A percentile compares a stretch with the other conserved stretches of the same genome.
phyloP scores from a whole-genome alignment of 2,329 filamentous ascomycete genomes.

The Zymoseptoria crescenta region DNA sequence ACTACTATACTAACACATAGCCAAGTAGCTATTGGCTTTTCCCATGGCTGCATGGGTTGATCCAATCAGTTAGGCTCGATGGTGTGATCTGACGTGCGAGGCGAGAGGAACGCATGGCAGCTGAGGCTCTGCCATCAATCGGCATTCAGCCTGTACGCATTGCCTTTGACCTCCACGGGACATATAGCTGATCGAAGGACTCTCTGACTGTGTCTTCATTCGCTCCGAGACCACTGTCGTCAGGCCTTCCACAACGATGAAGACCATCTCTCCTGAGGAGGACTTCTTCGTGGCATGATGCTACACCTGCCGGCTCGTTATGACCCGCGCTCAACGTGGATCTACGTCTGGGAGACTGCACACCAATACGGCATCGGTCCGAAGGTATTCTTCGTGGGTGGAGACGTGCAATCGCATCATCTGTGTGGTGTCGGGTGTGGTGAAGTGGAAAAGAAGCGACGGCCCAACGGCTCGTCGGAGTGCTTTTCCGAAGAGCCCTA shows the following conservation, averaged over 20 bases:
- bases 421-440: background rate
- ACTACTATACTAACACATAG: too few species aligned
- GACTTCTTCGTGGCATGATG: too few species aligned
- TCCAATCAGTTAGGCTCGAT: background rate
- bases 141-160: background rate
- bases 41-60: background rate
- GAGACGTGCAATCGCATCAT: background rate
- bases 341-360: background rate
- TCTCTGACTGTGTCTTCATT: background rate
- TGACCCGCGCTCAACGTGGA: background rate
- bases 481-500: background rate
- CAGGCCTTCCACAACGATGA: background rate
- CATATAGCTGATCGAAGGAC: background rate
- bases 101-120: background rate
- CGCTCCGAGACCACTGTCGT: background rate
- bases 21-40: conserved; percentile 3
- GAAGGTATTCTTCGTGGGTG: background rate
- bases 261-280: background rate
- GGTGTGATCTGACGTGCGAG: conserved; percentile 4
- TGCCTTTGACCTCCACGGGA: background rate
- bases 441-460: background rate
- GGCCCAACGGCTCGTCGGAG: background rate
- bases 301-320: too few species aligned
- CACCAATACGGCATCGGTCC: background rate
- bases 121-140: background rate